Conservation (phyloP, 1,284 basidiomycete species). For the Cryptococcus deneoformans region DNA sequence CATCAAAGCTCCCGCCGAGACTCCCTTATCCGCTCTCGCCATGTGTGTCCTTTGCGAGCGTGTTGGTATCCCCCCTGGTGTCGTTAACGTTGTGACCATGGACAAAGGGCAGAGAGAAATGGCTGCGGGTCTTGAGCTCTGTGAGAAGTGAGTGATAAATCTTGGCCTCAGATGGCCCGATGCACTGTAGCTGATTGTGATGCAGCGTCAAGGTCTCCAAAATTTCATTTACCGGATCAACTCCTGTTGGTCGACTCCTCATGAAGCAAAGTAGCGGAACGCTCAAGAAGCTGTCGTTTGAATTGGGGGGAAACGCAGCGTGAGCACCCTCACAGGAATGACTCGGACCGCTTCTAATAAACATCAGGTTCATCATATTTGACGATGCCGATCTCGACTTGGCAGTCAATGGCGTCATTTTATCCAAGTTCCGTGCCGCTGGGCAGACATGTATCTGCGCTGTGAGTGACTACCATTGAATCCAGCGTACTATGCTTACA, state of each 20-base stretch:
- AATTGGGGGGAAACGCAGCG: slow-evolving; percentile 62
- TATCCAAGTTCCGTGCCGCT: slow-evolving; percentile 83
- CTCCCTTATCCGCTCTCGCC: slow-evolving; percentile 90
- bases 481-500: background rate
- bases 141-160: slow-evolving; percentile 17
- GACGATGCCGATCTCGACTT: slow-evolving; percentile 89
- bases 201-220: slow-evolving; percentile 62
- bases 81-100: slow-evolving; percentile 82
- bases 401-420: slow-evolving; percentile 80
- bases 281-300: slow-evolving; percentile 84
- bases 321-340: background rate
- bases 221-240: slow-evolving; percentile 87
- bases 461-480: slow-evolving; percentile 3
- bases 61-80: slow-evolving; percentile 92
- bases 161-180: background rate
- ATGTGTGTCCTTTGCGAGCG: slow-evolving; percentile 65
- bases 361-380: slow-evolving; percentile 87
- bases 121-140: slow-evolving; percentile 26
- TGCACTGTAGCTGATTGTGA: background rate
- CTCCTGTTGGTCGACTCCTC: slow-evolving; percentile 81
- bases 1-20: slow-evolving; percentile 92
- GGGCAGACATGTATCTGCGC: slow-evolving; percentile 68
- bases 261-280: slow-evolving; percentile 81
- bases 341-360: background rate
- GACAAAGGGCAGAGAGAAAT: slow-evolving; percentile 26